Percentiles rank a stretch among this genome's conserved stretches.
phyloP scores from a whole-genome alignment of 768 basidiomycete species.

The Lentinula sp. region DNA sequence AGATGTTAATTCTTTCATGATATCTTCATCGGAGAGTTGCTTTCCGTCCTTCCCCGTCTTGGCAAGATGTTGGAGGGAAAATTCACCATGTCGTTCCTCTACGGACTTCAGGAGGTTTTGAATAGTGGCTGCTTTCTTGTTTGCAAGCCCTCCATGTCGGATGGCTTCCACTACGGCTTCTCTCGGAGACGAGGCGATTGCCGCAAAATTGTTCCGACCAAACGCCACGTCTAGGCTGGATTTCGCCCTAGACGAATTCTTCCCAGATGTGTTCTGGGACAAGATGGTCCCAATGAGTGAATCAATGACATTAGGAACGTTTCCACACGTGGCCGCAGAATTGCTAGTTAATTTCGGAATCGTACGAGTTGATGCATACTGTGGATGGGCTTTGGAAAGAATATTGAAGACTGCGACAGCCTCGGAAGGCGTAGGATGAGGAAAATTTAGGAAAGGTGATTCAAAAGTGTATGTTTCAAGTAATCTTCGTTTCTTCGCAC shows the following conservation, averaged over 20 bases:
- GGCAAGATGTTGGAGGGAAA: slow-evolving; percentile 53
- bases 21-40: slow-evolving; percentile 35
- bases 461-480: slow-evolving; percentile 31
- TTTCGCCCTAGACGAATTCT: slow-evolving; percentile 48
- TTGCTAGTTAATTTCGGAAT: slow-evolving; percentile 22
- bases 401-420: slow-evolving; percentile 33
- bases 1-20: slow-evolving; percentile 52
- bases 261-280: slow-evolving; percentile 51
- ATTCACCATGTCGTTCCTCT: slow-evolving; percentile 39
- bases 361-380: slow-evolving; percentile 21
- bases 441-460: slow-evolving; percentile 44
- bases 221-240: slow-evolving; percentile 38
- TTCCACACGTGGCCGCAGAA: slow-evolving; percentile 39
- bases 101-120: slow-evolving; percentile 40
- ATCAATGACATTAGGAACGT: slow-evolving; percentile 49
- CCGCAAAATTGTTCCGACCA: slow-evolving; percentile 43
- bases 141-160: slow-evolving; percentile 50
- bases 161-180: slow-evolving; percentile 43
- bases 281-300: slow-evolving; percentile 53
- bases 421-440: slow-evolving; percentile 38
- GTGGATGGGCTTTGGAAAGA: slow-evolving; percentile 30
- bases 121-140: slow-evolving; percentile 52
- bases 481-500: slow-evolving; percentile 45
- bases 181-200: slow-evolving; percentile 37
- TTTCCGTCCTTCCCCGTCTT: slow-evolving; percentile 14